Evolutionary conservation across 2,329 filamentous ascomycete species (phyloP).

Genomic region (Arthrinium phaeospermum): DNA sequence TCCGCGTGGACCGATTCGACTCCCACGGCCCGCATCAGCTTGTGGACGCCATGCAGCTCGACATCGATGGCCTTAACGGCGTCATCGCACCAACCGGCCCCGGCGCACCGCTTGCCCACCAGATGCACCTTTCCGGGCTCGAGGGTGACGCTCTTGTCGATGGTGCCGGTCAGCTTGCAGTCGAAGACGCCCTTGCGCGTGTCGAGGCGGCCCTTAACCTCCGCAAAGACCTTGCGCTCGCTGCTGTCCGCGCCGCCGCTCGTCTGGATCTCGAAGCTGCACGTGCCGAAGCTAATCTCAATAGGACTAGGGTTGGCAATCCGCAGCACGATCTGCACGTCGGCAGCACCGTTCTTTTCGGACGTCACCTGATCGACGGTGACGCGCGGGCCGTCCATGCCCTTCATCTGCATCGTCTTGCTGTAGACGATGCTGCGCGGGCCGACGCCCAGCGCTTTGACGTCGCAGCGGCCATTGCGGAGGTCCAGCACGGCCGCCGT

Average conservation of each 20-base stretch:
- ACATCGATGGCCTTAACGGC: conserved; percentile 33
- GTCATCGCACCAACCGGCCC: conserved; percentile 35
- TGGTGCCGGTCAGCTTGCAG: conserved; percentile 27
- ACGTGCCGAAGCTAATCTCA: conserved; percentile 35
- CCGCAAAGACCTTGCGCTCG: conserved; percentile 25
- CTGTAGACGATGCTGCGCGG: conserved; percentile 31
- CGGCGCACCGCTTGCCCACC: conserved; percentile 32
- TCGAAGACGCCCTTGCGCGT: conserved; percentile 30
- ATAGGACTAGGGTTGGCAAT: conserved; percentile 34
- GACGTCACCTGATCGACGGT: conserved; percentile 22
- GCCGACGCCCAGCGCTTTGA: conserved; percentile 30
- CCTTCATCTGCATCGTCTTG: conserved; percentile 29
- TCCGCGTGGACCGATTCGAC: background rate
- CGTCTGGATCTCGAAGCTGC: conserved; percentile 33
- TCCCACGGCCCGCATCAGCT: conserved; percentile 28
- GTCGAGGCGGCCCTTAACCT: conserved; percentile 34
- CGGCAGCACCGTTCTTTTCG: conserved; percentile 2
- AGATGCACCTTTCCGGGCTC: conserved; percentile 25
- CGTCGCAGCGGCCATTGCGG: conserved; percentile 30
- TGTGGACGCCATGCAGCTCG: conserved; percentile 26
- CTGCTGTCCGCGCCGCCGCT: conserved; percentile 15
- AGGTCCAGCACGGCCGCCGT: conserved; percentile 27
- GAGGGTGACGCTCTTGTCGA: conserved; percentile 21
- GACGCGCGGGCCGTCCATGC: conserved; percentile 31
- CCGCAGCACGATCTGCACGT: conserved; percentile 23